Evolutionary conservation across 768 basidiomycete species (phyloP).

Genomic region (Suillus spraguei): DNA sequence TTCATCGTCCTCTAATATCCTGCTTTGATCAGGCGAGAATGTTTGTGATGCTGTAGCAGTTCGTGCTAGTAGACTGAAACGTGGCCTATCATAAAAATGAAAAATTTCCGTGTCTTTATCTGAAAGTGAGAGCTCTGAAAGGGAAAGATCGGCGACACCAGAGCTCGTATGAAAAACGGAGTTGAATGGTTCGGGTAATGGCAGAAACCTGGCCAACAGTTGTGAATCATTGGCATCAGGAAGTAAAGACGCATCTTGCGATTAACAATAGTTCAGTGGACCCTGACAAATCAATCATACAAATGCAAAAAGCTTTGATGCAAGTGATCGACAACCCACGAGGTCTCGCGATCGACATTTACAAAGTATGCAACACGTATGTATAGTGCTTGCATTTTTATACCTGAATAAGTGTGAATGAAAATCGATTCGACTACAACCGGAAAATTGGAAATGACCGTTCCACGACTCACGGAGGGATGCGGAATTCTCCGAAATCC

Average conservation of each 20-base stretch:
- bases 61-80: conserved; percentile 37
- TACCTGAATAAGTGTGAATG: too few relatives aligned
- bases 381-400: too few relatives aligned
- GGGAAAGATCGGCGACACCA: conserved; percentile 53
- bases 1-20: conserved; percentile 29
- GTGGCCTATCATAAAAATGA: conserved; percentile 28
- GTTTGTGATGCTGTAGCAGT: conserved; percentile 17
- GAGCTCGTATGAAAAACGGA: conserved; percentile 40
- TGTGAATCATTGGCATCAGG: conserved; percentile 35
- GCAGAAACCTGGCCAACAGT: conserved; percentile 51
- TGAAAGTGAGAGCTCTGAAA: conserved; percentile 56
- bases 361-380: too few relatives aligned
- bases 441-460: too few relatives aligned
- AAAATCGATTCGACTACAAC: too few relatives aligned
- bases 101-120: conserved; percentile 28
- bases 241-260: conserved; percentile 29
- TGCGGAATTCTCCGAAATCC: too few relatives aligned
- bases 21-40: conserved; percentile 27
- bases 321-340: background rate
- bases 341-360: too few relatives aligned
- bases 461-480: too few relatives aligned
- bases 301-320: background rate
- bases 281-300: too few relatives aligned
- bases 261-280: background rate
- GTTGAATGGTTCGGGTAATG: conserved; percentile 34